Percentiles rank a stretch among this genome's conserved stretches.
phyloP scores from a whole-genome alignment of 2,329 filamentous ascomycete genomes.

The Aspergillus floridensis region DNA sequence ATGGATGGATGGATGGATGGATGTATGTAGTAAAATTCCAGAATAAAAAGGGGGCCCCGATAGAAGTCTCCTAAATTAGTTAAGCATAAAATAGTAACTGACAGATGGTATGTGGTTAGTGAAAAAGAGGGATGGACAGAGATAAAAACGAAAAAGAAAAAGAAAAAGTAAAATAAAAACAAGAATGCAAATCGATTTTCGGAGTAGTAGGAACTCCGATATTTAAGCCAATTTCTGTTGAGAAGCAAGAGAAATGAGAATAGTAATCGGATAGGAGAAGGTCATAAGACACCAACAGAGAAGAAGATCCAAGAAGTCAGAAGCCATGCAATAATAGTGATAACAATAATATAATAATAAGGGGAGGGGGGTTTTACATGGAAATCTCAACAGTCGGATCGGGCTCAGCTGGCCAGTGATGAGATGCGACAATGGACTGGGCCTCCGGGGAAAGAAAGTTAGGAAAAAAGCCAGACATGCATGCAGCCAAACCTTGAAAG shows the following conservation, averaged over 20 bases:
- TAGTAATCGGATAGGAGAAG: neutral
- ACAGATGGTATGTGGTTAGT: neutral
- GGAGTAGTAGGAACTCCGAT: neutral
- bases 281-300: neutral
- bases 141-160: neutral
- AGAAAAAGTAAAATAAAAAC: neutral
- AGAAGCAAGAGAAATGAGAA: neutral
- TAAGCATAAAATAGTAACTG: neutral
- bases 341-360: neutral
- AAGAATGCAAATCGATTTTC: neutral
- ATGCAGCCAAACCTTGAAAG: neutral
- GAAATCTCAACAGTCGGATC: no score
- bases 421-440: neutral
- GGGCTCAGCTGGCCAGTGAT: no score
- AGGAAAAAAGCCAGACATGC: neutral
- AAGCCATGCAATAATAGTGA: neutral
- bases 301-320: neutral
- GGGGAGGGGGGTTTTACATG: no score
- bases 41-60: neutral
- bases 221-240: neutral
- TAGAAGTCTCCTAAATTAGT: neutral
- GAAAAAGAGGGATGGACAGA: no score
- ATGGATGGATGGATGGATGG: no score
- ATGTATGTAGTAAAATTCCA: neutral
- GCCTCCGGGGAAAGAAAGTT: neutral